Percentiles rank a stretch among this genome's conserved stretches.
These are phyloP conservation scores for Plasmodium malariae DNA, from an alignment of 169 alveolate species.

Conservation along the genomic window DNA sequence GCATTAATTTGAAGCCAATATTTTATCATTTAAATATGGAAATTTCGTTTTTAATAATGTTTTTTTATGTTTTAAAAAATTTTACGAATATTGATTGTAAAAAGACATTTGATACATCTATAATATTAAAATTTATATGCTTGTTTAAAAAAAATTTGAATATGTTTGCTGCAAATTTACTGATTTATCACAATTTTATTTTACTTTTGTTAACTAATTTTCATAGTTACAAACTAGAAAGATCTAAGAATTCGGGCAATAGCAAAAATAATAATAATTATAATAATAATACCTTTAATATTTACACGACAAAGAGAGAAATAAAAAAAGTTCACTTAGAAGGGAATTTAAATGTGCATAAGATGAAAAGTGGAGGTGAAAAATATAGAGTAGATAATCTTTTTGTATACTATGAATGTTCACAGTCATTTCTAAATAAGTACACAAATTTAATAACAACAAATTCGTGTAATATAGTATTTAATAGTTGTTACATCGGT, in stretches of 20 bases:
- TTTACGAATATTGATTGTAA: slow-evolving; percentile 5
- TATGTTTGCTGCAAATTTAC: slow-evolving; percentile 26
- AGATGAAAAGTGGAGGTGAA: neutral
- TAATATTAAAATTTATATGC: slow-evolving; percentile 13
- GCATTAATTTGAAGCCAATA: slow-evolving; percentile 7
- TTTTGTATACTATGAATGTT: slow-evolving; percentile 52
- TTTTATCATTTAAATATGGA: slow-evolving; percentile 7
- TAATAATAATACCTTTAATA: neutral
- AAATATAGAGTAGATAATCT: slow-evolving; percentile 10
- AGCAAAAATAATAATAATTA: neutral
- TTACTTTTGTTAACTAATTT: slow-evolving; percentile 15
- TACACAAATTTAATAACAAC: slow-evolving; percentile 26
- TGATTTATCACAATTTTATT: slow-evolving; percentile 47
- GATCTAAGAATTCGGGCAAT: neutral
- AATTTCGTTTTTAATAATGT: slow-evolving; percentile 2
- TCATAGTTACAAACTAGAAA: neutral
- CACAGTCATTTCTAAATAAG: slow-evolving; percentile 13
- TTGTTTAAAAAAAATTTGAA: slow-evolving; percentile 29
- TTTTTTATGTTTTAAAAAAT: slow-evolving; percentile 44
- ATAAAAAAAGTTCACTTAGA: neutral
- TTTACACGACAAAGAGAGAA: neutral
- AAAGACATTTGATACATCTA: slow-evolving; percentile 3
- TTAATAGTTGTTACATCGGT: slow-evolving; percentile 14
- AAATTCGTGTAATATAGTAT: slow-evolving; percentile 25
- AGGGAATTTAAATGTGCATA: neutral